These are phyloP conservation scores for Fusarium sp. DNA, from an alignment of 2,329 filamentous ascomycete species.

Conservation along the genomic window DNA sequence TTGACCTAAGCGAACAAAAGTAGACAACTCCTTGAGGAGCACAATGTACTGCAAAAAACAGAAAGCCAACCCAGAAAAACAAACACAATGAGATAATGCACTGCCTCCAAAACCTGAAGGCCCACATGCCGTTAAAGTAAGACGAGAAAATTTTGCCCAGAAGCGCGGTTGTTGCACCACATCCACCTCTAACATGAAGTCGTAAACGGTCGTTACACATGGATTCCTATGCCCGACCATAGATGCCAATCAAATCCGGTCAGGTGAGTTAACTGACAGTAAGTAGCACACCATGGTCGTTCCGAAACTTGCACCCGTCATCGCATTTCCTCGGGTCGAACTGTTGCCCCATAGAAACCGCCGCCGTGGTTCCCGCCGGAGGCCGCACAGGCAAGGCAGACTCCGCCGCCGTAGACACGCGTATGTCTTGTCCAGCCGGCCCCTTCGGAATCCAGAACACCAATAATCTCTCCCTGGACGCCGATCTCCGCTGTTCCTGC, in stretches of 20 bases:
- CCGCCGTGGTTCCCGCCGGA: constrained; percentile 57
- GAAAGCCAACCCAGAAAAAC: constrained; percentile 2
- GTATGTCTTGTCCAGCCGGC: constrained; percentile 68
- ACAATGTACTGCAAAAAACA: constrained; percentile 33
- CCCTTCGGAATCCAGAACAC: constrained; percentile 59
- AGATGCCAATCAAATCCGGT: constrained; percentile 10
- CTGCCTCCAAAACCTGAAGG: constrained; percentile 7
- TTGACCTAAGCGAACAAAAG: constrained; percentile 24
- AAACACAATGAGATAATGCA: constrained; percentile 6
- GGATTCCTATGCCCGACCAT: constrained; percentile 4
- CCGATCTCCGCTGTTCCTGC: constrained; percentile 51
- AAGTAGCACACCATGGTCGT: constrained; percentile 5
- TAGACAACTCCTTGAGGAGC: constrained; percentile 29
- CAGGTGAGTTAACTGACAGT: constrained; percentile 14
- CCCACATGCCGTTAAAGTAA: constrained; percentile 9
- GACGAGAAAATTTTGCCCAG: constrained; percentile 29
- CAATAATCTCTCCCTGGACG: constrained; percentile 63
- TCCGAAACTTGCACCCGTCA: constrained; percentile 36
- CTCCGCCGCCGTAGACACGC: constrained; percentile 67
- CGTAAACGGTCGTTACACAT: constrained; percentile 40
- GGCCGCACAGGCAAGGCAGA: constrained; percentile 66
- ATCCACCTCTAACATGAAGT: constrained; percentile 38
- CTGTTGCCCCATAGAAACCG: constrained; percentile 66
- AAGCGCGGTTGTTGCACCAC: constrained; percentile 32
- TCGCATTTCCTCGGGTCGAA: constrained; percentile 64